Conservation (phyloP, 192 early-diverging fungal species). For the Coemansia sp. region DNA sequence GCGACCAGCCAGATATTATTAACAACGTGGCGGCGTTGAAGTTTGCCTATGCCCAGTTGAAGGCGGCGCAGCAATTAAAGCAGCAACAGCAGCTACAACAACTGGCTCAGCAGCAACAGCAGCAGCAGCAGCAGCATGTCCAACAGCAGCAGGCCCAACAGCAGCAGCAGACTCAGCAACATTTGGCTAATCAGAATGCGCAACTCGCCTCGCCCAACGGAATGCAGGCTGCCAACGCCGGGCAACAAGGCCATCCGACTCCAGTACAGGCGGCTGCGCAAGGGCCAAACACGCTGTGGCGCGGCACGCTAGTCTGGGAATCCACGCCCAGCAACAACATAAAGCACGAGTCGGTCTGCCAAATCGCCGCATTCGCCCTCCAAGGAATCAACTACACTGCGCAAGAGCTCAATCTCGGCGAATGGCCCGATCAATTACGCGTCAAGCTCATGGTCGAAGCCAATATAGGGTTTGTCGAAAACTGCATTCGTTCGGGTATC, state of each 20-base stretch:
- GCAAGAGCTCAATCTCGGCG: slow-evolving; percentile 29
- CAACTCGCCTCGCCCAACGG: slow-evolving; percentile 22
- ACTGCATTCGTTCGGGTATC: slow-evolving; percentile 27
- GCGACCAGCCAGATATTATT: slow-evolving; percentile 36
- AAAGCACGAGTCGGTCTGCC: slow-evolving; percentile 35
- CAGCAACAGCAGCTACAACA: slow-evolving; percentile 17
- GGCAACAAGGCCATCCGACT: slow-evolving; percentile 6
- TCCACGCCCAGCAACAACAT: slow-evolving; percentile 32
- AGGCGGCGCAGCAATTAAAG: slow-evolving; percentile 16
- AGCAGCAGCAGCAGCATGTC: too few species aligned
- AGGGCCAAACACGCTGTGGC: slow-evolving; percentile 29
- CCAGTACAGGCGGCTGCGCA: slow-evolving; percentile 14
- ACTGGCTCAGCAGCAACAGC: slow-evolving; percentile 17
- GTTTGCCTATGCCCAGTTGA: slow-evolving; percentile 23
- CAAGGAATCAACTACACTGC: slow-evolving; percentile 29
- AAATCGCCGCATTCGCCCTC: slow-evolving; percentile 19
- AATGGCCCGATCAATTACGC: slow-evolving; percentile 47
- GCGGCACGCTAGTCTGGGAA: slow-evolving; percentile 39
- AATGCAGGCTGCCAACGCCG: not conserved
- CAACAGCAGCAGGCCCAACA: slow-evolving; percentile 23
- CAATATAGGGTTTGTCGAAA: slow-evolving; percentile 33
- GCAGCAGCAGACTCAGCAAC: too few species aligned
- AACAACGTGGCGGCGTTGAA: slow-evolving; percentile 21
- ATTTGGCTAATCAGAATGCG: slow-evolving; percentile 17
- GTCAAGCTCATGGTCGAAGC: slow-evolving; percentile 23